Conservation (phyloP, 306 rosid species). For the Gleditsia sinensis region DNA sequence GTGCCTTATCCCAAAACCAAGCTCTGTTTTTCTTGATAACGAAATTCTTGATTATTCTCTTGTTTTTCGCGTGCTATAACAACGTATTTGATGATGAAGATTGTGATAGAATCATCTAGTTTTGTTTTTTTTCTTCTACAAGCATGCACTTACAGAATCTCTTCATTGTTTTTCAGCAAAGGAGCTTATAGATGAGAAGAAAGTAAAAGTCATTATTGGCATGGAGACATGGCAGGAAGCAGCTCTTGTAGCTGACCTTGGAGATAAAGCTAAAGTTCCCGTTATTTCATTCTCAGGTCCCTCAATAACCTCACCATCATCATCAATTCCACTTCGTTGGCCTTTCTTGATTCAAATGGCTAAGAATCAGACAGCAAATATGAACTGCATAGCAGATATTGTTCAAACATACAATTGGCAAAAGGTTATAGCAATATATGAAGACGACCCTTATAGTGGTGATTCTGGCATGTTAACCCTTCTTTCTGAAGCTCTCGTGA, state of each 20-base stretch:
- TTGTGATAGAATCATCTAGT: background rate
- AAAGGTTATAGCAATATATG: conserved; percentile 52
- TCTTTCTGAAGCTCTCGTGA: conserved; percentile 61
- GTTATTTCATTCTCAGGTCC: conserved; percentile 57
- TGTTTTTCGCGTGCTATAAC: too few species aligned
- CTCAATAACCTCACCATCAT: conserved; percentile 35
- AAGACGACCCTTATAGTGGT: conserved; percentile 47
- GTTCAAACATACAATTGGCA: conserved; percentile 35
- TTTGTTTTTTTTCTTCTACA: background rate
- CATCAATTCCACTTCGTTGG: conserved; percentile 46
- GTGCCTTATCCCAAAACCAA: too few species aligned
- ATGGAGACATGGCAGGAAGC: conserved; percentile 65
- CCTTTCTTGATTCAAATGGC: conserved; percentile 62
- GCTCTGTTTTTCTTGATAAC: too few species aligned
- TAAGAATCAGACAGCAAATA: conserved; percentile 34
- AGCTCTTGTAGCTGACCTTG: conserved; percentile 57
- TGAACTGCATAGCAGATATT: conserved; percentile 58
- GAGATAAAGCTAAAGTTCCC: conserved; percentile 46
- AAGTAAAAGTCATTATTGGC: conserved; percentile 49
- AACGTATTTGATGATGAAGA: background rate
- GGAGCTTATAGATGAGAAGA: conserved; percentile 41
- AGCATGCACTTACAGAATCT: too few species aligned
- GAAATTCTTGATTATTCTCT: too few species aligned
- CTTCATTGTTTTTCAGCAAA: conserved; percentile 49
- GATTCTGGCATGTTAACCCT: conserved; percentile 50